Conservation (phyloP, 2,329 filamentous ascomycete species). For the Pseudopithomyces chartarum region DNA sequence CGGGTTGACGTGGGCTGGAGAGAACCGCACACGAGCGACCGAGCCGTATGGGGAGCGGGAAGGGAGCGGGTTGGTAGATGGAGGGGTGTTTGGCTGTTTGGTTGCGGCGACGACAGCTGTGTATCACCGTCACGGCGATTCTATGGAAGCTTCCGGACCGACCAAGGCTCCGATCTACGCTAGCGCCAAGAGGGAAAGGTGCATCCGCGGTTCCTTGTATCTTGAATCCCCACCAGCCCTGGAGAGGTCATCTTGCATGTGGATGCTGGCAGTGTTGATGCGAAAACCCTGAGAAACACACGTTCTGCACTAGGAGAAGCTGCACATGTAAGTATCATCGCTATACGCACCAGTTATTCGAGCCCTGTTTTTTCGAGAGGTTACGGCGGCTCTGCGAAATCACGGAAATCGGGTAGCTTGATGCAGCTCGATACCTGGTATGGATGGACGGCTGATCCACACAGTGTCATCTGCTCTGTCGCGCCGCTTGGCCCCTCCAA, state of each 20-base stretch:
- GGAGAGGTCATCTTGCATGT: not conserved
- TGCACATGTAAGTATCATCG: not conserved
- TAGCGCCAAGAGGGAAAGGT: slow-evolving; percentile 4
- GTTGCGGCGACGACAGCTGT: not conserved
- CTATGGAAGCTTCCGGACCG: slow-evolving; percentile 12
- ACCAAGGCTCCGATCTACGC: slow-evolving; percentile 2
- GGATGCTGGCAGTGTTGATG: not conserved
- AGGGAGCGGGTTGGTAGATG: slow-evolving; percentile 57
- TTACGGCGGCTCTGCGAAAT: slow-evolving; percentile 9
- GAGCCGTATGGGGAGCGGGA: not conserved
- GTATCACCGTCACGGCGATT: slow-evolving; percentile 7
- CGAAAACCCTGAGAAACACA: not conserved
- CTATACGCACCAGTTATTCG: not conserved
- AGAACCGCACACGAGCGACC: not conserved
- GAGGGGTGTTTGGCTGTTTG: slow-evolving; percentile 2
- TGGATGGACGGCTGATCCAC: slow-evolving; percentile 17
- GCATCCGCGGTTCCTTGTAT: slow-evolving; percentile 1
- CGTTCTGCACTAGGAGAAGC: not conserved
- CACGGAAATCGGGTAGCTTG: slow-evolving; percentile 8
- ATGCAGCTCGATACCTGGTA: slow-evolving; percentile 16
- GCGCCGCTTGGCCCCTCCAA: slow-evolving; percentile 18
- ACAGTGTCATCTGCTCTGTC: slow-evolving; percentile 27
- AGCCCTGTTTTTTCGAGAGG: not conserved
- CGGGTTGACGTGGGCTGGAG: not conserved
- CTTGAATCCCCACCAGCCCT: slow-evolving; percentile 9